phyloP scores from a whole-genome alignment of 1,284 basidiomycete genomes.

The Ustilago esculenta region DNA sequence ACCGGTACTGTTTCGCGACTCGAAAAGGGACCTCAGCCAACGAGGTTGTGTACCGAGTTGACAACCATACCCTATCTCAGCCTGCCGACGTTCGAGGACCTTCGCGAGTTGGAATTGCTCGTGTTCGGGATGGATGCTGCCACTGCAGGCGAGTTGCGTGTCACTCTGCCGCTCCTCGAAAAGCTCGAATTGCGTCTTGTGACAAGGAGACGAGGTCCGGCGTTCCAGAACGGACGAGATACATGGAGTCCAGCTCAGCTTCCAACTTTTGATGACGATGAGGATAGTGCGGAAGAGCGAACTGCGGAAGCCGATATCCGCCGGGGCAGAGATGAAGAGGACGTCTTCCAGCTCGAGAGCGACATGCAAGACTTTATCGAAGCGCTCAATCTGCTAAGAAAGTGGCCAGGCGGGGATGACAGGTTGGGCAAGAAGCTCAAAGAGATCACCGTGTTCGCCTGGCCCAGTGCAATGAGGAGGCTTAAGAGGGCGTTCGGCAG shows the following conservation, averaged over 20 bases:
- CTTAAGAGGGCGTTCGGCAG: conserved; percentile 19
- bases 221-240: conserved; percentile 21
- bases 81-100: conserved; percentile 49
- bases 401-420: conserved; percentile 29
- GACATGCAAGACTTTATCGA: conserved; percentile 48
- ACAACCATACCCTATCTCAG: conserved; percentile 49
- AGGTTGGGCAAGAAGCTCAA: conserved; percentile 18
- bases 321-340: conserved; percentile 1
- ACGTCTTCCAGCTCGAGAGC: conserved; percentile 27
- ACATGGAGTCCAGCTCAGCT: conserved; percentile 33
- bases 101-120: conserved; percentile 48
- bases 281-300: conserved; percentile 1
- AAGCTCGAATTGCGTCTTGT: conserved; percentile 48
- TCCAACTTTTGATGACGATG: conserved; percentile 18
- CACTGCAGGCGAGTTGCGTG: conserved; percentile 37
- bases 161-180: conserved; percentile 34
- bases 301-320: conserved; percentile 17
- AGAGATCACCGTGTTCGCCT: conserved; percentile 37
- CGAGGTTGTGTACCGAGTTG: conserved; percentile 47
- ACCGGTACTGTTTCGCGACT: conserved; percentile 30
- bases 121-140: conserved; percentile 50
- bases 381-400: conserved; percentile 18
- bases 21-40: conserved; percentile 44
- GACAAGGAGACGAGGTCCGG: conserved; percentile 21
- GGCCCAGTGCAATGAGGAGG: conserved; percentile 30